A percentile compares a stretch with the other conserved stretches of the same genome.
phyloP scores from a whole-genome alignment of 1,284 basidiomycete species.

The Rhodotorula sp. region DNA sequence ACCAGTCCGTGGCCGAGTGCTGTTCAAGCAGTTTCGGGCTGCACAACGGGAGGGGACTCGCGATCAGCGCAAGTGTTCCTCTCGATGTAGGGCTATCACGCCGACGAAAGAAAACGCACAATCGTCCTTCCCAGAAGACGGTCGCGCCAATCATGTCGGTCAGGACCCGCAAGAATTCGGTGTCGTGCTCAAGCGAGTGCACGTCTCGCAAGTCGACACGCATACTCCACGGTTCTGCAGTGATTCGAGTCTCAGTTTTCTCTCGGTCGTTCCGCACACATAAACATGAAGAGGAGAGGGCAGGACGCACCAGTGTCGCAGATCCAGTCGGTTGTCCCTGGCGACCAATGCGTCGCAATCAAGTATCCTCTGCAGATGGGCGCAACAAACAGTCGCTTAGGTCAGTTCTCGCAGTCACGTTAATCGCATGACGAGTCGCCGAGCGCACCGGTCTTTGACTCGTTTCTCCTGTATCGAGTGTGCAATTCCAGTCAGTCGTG shows the following conservation, averaged over 20 bases:
- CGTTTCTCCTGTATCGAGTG: conserved; percentile 28
- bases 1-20: conserved; percentile 30
- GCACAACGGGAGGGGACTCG: neutral
- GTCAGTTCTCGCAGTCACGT: too few species aligned
- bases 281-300: neutral
- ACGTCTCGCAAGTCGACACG: conserved; percentile 33
- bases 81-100: conserved; percentile 12
- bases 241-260: neutral
- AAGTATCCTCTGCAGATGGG: conserved; percentile 23
- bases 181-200: conserved; percentile 24
- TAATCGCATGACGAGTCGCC: too few species aligned
- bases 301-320: conserved; percentile 30
- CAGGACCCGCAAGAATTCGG: conserved; percentile 29
- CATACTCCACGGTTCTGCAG: conserved; percentile 22
- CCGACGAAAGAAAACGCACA: conserved; percentile 8
- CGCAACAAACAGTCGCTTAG: neutral
- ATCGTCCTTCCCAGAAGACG: conserved; percentile 47
- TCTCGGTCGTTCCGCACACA: neutral
- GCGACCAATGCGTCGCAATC: conserved; percentile 38
- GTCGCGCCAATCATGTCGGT: conserved; percentile 39
- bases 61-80: neutral
- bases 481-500: neutral
- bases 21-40: conserved; percentile 23
- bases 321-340: conserved; percentile 35
- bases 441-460: conserved; percentile 22